phyloP scores from a whole-genome alignment of 352 stramenopile species.

The Pythium chondricola region DNA sequence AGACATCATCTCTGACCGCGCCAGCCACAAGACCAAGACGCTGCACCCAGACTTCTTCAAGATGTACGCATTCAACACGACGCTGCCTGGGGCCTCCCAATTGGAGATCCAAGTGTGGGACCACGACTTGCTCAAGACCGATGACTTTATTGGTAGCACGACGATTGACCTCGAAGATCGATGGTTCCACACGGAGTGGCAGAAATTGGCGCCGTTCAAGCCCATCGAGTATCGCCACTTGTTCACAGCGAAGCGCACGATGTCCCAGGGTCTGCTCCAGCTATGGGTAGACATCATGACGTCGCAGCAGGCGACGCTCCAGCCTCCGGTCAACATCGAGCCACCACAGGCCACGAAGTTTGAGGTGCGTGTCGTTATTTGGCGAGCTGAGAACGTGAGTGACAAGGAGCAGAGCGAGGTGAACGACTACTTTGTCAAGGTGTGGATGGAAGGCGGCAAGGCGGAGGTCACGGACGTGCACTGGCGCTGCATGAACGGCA shows the following conservation, averaged over 20 bases:
- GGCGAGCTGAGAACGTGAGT: constrained; percentile 81
- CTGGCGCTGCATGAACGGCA: constrained; percentile 88
- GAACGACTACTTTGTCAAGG: constrained; percentile 91
- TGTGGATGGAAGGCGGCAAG: constrained; percentile 77
- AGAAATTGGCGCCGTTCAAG: constrained; percentile 49
- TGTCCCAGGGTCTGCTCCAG: constrained; percentile 63
- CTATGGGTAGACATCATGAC: constrained; percentile 91
- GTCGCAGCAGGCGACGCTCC: constrained; percentile 47
- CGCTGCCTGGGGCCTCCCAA: constrained; percentile 67
- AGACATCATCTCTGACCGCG: constrained; percentile 53
- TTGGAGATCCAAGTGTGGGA: constrained; percentile 79
- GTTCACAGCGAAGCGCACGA: constrained; percentile 64
- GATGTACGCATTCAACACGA: constrained; percentile 58
- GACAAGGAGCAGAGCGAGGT: constrained; percentile 71
- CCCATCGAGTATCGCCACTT: constrained; percentile 87
- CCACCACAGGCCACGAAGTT: constrained; percentile 62
- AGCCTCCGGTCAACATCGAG: constrained; percentile 63
- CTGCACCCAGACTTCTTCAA: constrained; percentile 77
- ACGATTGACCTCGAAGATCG: constrained; percentile 91
- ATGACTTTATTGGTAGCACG: constrained; percentile 88
- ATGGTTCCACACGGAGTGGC: constrained; percentile 89
- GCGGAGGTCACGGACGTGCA: constrained; percentile 81
- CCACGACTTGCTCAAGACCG: constrained; percentile 50
- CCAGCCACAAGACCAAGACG: constrained; percentile 65
- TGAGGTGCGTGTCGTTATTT: constrained; percentile 87